phyloP scores from a whole-genome alignment of 805 yeast species.

The Sungouiozyma intestinalis region DNA sequence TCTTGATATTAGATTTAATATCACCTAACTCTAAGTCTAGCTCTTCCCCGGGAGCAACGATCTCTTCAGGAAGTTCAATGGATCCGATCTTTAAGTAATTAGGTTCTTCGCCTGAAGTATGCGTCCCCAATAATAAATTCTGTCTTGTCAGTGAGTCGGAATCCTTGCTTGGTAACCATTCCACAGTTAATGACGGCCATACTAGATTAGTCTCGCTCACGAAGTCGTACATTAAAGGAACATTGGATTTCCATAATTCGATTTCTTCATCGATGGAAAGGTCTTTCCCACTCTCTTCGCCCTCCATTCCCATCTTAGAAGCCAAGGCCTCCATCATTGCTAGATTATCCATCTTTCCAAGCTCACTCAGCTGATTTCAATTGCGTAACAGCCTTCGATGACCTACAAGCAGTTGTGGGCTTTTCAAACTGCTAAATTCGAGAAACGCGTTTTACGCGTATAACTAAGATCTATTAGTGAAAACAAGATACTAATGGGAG shows the following conservation, averaged over 20 bases:
- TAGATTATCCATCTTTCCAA: background rate
- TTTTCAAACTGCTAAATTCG: no score
- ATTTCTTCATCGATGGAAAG: conserved; percentile 44
- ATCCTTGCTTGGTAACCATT: conserved; percentile 51
- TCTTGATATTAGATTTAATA: conserved; percentile 41
- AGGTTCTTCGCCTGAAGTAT: conserved; percentile 58
- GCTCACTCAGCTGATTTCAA: background rate
- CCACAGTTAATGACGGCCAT: conserved; percentile 75
- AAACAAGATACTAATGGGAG: no score
- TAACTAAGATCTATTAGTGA: no score
- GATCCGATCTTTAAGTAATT: conserved; percentile 58
- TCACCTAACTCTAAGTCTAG: conserved; percentile 12
- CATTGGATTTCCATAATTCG: conserved; percentile 70
- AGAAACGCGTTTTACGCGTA: no score
- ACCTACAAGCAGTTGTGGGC: background rate
- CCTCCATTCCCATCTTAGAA: background rate
- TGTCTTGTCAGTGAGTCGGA: conserved; percentile 30
- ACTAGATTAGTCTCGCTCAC: conserved; percentile 69
- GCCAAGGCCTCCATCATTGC: background rate
- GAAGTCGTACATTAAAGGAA: conserved; percentile 73
- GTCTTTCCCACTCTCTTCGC: conserved; percentile 2
- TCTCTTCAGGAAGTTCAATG: conserved; percentile 42
- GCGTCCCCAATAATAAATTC: conserved; percentile 57
- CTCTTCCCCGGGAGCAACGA: conserved; percentile 1
- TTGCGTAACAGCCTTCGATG: background rate